Conservation (phyloP, 371 early-diverging fungal genomes). For the Mucor sp. region DNA sequence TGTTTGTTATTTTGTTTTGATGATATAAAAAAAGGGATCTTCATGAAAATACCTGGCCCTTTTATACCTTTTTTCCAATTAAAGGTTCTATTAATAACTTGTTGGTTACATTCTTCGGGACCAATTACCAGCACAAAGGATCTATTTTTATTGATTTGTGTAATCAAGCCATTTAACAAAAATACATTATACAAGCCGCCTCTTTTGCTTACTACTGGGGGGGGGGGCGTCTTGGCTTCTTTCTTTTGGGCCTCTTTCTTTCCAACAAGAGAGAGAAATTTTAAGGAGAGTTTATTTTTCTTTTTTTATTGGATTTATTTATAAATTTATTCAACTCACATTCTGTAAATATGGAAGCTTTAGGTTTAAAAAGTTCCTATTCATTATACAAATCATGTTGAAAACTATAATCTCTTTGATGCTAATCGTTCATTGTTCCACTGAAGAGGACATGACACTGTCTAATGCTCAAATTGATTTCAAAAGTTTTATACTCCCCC, state of each 20-base stretch:
- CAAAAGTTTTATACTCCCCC: neutral
- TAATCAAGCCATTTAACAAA: neutral
- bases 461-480: constrained; percentile 35
- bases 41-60: neutral
- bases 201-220: too few relatives aligned
- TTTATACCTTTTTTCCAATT: constrained; percentile 7
- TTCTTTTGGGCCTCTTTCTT: neutral
- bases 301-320: neutral
- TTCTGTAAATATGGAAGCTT: neutral
- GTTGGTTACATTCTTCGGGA: neutral
- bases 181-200: too few relatives aligned
- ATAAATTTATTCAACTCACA: neutral
- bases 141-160: constrained; percentile 4
- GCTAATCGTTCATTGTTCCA: constrained; percentile 32
- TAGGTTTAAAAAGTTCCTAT: neutral
- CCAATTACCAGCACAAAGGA: neutral
- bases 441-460: constrained; percentile 27
- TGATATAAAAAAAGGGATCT: constrained; percentile 1
- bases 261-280: neutral
- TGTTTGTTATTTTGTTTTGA: constrained; percentile 5
- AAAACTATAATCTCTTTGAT: constrained; percentile 30
- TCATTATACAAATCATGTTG: neutral
- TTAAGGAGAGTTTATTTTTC: neutral
- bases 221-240: neutral
- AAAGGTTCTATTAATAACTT: constrained; percentile 9